These are phyloP conservation scores for Candida succiphila DNA, from an alignment of 805 yeast species.

Conservation along the genomic window DNA sequence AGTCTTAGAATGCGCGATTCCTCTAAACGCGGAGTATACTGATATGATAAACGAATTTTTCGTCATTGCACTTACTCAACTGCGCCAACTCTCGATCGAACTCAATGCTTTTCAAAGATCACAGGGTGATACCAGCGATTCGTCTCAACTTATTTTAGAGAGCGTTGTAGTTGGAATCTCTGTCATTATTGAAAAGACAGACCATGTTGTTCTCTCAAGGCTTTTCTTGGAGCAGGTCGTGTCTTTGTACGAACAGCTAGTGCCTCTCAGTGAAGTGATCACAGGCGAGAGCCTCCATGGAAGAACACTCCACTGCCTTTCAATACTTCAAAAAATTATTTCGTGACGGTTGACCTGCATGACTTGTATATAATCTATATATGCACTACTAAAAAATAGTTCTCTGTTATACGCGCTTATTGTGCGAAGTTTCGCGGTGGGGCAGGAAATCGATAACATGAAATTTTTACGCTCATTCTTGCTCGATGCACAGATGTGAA, in stretches of 20 bases:
- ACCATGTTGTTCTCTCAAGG: slow-evolving; percentile 4
- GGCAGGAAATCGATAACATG: too few relatives aligned
- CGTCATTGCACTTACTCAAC: slow-evolving; percentile 12
- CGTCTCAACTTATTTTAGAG: slow-evolving; percentile 4
- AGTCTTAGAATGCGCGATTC: slow-evolving; percentile 49
- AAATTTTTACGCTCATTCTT: too few relatives aligned
- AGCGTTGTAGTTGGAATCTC: slow-evolving; percentile 5
- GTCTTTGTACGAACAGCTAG: slow-evolving; percentile 1
- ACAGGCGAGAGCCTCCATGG: background rate
- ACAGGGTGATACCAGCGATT: slow-evolving; percentile 2
- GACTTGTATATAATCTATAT: too few relatives aligned
- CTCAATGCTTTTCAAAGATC: background rate
- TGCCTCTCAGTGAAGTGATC: background rate
- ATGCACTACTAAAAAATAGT: too few relatives aligned
- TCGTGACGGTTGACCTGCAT: too few relatives aligned
- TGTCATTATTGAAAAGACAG: slow-evolving; percentile 6
- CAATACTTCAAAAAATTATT: too few relatives aligned
- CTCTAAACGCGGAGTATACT: slow-evolving; percentile 35
- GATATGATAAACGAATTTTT: slow-evolving; percentile 53
- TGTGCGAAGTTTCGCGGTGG: too few relatives aligned
- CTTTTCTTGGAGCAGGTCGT: slow-evolving; percentile 4
- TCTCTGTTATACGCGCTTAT: too few relatives aligned
- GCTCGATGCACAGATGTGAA: too few relatives aligned
- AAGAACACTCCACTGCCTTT: too few relatives aligned
- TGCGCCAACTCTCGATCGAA: background rate